Evolutionary conservation across 805 yeast genomes (phyloP).

Genomic region (Lipomyces anomalus): DNA sequence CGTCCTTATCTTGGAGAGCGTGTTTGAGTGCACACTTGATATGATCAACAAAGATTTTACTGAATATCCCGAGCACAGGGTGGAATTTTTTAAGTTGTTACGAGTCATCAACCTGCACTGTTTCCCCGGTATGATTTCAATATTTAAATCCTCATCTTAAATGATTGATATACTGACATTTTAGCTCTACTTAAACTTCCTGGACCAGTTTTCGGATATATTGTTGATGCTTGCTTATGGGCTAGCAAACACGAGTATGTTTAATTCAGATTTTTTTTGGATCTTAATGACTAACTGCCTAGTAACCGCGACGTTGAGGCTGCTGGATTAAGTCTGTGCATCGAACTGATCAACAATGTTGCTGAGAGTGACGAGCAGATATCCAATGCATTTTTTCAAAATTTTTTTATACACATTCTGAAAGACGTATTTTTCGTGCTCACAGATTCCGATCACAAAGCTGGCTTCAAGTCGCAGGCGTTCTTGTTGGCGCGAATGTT

Average conservation of each 20-base stretch:
- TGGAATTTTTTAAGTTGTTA: conserved; percentile 85
- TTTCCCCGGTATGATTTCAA: too few relatives aligned
- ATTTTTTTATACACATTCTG: conserved; percentile 80
- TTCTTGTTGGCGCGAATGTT: conserved; percentile 77
- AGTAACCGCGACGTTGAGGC: conserved; percentile 94
- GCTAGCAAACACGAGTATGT: conserved; percentile 98
- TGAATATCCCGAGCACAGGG: conserved; percentile 96
- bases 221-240: conserved; percentile 94
- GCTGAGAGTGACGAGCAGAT: conserved; percentile 70
- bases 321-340: conserved; percentile 76
- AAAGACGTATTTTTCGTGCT: conserved; percentile 89
- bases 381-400: conserved; percentile 79
- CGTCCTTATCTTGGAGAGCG: conserved; percentile 77
- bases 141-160: too few relatives aligned
- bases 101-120: conserved; percentile 81
- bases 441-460: conserved; percentile 95
- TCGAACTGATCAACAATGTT: conserved; percentile 79
- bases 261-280: too few relatives aligned
- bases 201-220: conserved; percentile 83
- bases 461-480: conserved; percentile 87
- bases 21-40: conserved; percentile 87
- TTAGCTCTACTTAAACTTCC: conserved; percentile 86
- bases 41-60: conserved; percentile 95
- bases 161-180: too few relatives aligned
- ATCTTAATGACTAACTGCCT: too few relatives aligned